phyloP scores from a whole-genome alignment of 2,329 filamentous ascomycete genomes.

The Helotiales sp. region DNA sequence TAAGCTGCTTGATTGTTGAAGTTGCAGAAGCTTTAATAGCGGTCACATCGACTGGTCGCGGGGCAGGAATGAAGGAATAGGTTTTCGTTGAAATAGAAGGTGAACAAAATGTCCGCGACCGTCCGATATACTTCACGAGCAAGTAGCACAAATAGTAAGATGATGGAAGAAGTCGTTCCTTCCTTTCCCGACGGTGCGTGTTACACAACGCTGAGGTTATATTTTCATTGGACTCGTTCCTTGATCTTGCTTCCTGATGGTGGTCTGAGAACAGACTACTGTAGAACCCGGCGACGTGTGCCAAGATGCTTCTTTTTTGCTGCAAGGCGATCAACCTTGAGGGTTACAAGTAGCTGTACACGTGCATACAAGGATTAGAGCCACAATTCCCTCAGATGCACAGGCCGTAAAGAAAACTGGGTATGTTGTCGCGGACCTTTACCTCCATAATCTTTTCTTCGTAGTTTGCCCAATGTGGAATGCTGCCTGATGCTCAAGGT shows the following conservation, averaged over 20 bases:
- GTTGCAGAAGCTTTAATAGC: conserved; percentile 20
- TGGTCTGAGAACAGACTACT: not conserved
- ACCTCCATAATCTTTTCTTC: not conserved
- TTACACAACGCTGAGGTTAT: not conserved
- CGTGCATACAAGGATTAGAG: no score
- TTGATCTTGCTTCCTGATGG: conserved; percentile 1
- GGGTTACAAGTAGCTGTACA: no score
- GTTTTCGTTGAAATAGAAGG: not conserved
- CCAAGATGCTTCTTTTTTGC: conserved; percentile 10
- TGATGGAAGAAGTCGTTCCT: not conserved
- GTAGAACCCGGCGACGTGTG: conserved; percentile 11
- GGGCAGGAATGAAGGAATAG: not conserved
- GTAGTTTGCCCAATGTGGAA: conserved; percentile 15
- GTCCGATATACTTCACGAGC: not conserved
- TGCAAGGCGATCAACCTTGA: not conserved
- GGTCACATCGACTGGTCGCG: conserved; percentile 10
- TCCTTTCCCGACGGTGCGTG: conserved; percentile 3
- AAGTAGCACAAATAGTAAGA: not conserved
- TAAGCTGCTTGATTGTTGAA: conserved; percentile 1
- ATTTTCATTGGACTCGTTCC: conserved; percentile 6
- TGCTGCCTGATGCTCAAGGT: conserved; percentile 9
- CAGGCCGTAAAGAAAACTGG: no score
- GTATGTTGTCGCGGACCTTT: not conserved
- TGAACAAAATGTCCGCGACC: not conserved
- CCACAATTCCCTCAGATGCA: not conserved